Percentiles rank a stretch among this genome's conserved stretches.
Conservation (phyloP, 2,329 filamentous ascomycete genomes). For the Aspergillus japonicus region DNA sequence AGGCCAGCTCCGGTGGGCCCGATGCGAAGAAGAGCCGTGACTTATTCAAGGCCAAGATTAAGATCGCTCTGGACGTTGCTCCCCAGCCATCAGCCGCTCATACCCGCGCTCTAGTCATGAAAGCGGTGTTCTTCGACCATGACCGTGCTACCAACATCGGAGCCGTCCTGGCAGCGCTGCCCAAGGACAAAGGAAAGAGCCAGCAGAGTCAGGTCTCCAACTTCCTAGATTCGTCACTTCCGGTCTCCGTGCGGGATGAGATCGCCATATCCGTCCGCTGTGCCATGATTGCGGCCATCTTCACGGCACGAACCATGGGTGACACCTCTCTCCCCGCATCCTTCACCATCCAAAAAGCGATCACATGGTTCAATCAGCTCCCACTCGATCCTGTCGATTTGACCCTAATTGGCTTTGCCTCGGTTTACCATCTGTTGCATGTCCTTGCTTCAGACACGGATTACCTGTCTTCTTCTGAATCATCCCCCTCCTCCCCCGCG, state of each 20-base stretch:
- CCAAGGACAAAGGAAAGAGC: conserved; percentile 36
- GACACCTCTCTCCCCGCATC: conserved; percentile 34
- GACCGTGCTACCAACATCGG: conserved; percentile 53
- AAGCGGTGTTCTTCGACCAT: conserved; percentile 57
- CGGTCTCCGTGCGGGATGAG: conserved; percentile 50
- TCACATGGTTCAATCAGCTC: conserved; percentile 43
- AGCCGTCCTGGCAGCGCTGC: conserved; percentile 55
- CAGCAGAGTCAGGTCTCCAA: conserved; percentile 36
- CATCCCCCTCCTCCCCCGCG: conserved; percentile 26
- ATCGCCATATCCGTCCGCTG: conserved; percentile 58
- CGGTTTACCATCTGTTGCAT: conserved; percentile 44
- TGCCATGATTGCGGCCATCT: conserved; percentile 57
- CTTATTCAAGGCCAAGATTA: conserved; percentile 55
- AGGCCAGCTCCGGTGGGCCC: conserved; percentile 50
- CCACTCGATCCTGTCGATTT: conserved; percentile 45
- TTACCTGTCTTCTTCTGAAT: conserved; percentile 37
- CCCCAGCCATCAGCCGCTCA: conserved; percentile 74
- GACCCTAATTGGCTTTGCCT: conserved; percentile 42
- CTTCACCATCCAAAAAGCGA: conserved; percentile 42
- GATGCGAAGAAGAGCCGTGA: conserved; percentile 42
- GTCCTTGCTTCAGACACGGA: conserved; percentile 43
- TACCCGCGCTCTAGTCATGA: conserved; percentile 57
- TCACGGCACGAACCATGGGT: conserved; percentile 38
- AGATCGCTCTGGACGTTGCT: conserved; percentile 69
- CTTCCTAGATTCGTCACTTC: conserved; percentile 56